Evolutionary conservation across 768 basidiomycete species (phyloP), one percentile per base, ranked within the genome.

Genomic region (Termitomyces sp.): DNA sequence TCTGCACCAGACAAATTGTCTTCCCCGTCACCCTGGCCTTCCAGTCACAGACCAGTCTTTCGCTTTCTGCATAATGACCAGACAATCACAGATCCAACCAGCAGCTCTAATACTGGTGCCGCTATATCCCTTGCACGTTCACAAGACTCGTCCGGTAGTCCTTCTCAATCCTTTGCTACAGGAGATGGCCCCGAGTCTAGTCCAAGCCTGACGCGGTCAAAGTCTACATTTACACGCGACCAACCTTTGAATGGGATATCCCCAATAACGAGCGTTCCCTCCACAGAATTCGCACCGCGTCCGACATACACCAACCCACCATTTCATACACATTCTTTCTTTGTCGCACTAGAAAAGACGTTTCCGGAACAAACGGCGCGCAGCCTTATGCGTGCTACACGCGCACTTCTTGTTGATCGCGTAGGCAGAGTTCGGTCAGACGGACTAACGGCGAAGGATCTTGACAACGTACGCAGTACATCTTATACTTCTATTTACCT

Each of bases 271-370:
- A 56, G 49, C n/a, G 68, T 69, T 14, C 68, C 68, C 45, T 67
- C 68, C 10, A 63, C 63, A 2, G 64, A 67, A 29, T 57, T 60
- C 46, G 58, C 56, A 61, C 69, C 61, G 54, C 69, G 70, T 56
- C 76, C 73, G 1, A 73, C 78, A 14, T 88, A 89, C 70, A 72
- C 83, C 15, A 82, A 80, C 38, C 91, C 92, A 8, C 92, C 92
- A 0, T 94, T 94, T 70, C 82, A 94, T 67, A 94, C 92, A 2
- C 88, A 94, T 73, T 77, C 81, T 3, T 93, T 94, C 76, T 88
- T 92, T 64, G 68, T 70, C 29, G 86, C 81, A 1, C 77, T 94
- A 50, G 89, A 92, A 66, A 83, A 81, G 71, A 85, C 86, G 0
- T 94, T 94, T 68, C 84, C 91, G 0, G 86, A 86, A 0, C 81